These are phyloP conservation scores for Ilyonectria sp. DNA, from an alignment of 2,329 filamentous ascomycete species.

Conservation along the genomic window DNA sequence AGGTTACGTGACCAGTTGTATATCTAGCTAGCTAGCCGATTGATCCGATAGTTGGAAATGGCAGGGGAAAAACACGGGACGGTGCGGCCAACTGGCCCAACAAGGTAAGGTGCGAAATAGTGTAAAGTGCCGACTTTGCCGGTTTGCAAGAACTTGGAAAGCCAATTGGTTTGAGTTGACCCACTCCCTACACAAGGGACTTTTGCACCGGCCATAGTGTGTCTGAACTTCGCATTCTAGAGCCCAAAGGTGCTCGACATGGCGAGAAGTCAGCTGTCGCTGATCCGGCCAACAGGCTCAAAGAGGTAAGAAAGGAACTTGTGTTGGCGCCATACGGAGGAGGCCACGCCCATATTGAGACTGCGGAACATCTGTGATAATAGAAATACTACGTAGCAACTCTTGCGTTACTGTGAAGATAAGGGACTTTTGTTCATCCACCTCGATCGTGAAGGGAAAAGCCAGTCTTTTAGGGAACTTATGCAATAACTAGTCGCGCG, in stretches of 20 bases:
- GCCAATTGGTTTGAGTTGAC: background rate
- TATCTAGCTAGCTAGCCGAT: no score
- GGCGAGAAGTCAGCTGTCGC: background rate
- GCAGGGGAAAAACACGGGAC: background rate
- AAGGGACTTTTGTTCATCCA: constrained; percentile 2
- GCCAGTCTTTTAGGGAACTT: background rate
- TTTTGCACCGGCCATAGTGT: background rate
- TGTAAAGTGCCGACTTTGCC: constrained; percentile 4
- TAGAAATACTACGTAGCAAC: background rate
- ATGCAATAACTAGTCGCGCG: background rate
- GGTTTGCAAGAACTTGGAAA: background rate
- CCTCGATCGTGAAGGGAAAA: background rate
- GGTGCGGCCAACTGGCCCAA: background rate
- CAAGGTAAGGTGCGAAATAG: background rate
- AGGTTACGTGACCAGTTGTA: no score
- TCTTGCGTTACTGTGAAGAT: background rate
- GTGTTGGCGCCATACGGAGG: background rate
- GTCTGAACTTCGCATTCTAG: background rate
- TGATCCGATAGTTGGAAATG: background rate
- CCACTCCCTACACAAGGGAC: background rate
- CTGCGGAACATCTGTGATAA: background rate
- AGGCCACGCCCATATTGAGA: background rate
- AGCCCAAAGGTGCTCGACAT: background rate
- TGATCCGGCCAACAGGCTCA: background rate
- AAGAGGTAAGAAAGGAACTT: constrained; percentile 1